Percentiles rank a stretch among this genome's conserved stretches.
Conservation (phyloP, 2,329 filamentous ascomycete genomes). For the Diplocarpon mali region DNA sequence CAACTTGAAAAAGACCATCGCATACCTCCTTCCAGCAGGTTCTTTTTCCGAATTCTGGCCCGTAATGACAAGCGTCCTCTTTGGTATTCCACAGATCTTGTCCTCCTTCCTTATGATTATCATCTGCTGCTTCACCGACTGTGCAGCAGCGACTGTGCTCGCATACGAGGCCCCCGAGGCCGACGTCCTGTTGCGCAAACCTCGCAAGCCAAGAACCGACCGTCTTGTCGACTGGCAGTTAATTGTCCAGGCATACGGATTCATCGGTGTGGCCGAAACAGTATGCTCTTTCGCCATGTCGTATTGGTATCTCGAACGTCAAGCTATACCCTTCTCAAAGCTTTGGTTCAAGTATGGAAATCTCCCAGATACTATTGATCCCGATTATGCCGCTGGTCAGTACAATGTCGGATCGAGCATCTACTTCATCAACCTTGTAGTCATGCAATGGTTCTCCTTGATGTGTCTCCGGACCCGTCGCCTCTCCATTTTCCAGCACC, state of each 20-base stretch:
- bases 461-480: constrained; percentile 55
- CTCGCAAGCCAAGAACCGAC: constrained; percentile 57
- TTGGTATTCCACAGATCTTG: constrained; percentile 49
- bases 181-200: constrained; percentile 59
- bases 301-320: constrained; percentile 53
- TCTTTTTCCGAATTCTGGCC: constrained; percentile 51
- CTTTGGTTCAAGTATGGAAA: constrained; percentile 60
- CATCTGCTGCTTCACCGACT: constrained; percentile 60
- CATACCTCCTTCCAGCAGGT: constrained; percentile 48
- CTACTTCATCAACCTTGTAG: constrained; percentile 71
- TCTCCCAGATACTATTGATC: constrained; percentile 33
- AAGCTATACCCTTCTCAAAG: constrained; percentile 51
- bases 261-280: constrained; percentile 56
- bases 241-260: constrained; percentile 60
- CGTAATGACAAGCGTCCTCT: constrained; percentile 51
- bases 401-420: constrained; percentile 35
- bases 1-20: constrained; percentile 61
- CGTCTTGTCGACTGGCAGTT: constrained; percentile 64
- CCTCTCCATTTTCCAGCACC: constrained; percentile 60
- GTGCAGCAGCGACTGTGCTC: constrained; percentile 58
- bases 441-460: constrained; percentile 74
- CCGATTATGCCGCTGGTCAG: constrained; percentile 45
- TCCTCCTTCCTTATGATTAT: constrained; percentile 45
- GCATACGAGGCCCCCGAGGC: constrained; percentile 70
- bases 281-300: constrained; percentile 51